Base-by-base conservation (phyloP, 495 filamentous ascomycete species). In the Penicillium paxilli region DNA sequence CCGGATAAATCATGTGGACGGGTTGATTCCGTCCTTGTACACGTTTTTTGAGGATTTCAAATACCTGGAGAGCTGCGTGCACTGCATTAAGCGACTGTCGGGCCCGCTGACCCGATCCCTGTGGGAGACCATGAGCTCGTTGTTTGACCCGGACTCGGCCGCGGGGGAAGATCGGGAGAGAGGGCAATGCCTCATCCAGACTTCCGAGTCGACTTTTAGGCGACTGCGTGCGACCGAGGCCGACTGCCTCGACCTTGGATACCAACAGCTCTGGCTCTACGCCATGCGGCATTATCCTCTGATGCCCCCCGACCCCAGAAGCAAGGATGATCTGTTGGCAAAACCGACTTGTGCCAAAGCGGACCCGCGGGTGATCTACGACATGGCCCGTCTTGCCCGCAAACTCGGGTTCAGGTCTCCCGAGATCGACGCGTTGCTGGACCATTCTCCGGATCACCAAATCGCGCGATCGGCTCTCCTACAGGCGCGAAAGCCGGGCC, bases 21-120 rank as follows among this genome's bases (percentile, higher is more conserved):
- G 62, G 1, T 48, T 74, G 9, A 57, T 74, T 23, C 63, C 54
- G 22, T 71, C 58, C 44, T 54, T 72, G 5, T 65, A 68, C 47
- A 71, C 62, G 23, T 71, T 74, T 54, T 76, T 74, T 28, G 20
- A 69, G 40, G 68, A 75, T 47, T 55, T 71, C 14, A 64, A 64
- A 14, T 71, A 69, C 44, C 44, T 72, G 4, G 55, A 66, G 53
- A 37, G 20, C 22, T 68, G 54, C 30, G 51, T 57, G 5, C 30
- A 69, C 41, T 66, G 51, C 44, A 17, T 76, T 3, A 71, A 71
- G 49, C 55, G 61, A 30, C 55, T 71, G 3, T 56, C 45, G 47
- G 20, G 45, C n/a, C 42, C 38, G 17, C 44, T 24, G 16, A 22
- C 23, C 9, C 45, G 8, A 48, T 64, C 35, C 37, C 6, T 35